phyloP scores from a whole-genome alignment of 257 asterid genomes.

The Lycium barbarum region DNA sequence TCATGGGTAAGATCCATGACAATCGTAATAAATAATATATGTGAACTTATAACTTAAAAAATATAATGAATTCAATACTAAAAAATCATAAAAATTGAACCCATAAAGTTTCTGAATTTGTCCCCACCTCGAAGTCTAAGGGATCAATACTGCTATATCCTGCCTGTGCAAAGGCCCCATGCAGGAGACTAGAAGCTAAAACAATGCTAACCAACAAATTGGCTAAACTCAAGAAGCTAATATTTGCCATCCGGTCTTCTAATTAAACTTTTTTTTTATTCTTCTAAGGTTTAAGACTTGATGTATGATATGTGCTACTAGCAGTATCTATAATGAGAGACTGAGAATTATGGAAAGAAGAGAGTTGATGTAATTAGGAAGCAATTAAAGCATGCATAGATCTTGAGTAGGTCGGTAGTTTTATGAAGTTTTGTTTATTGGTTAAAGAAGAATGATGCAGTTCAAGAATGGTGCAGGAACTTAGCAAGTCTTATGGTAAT shows the following conservation, averaged over 20 bases:
- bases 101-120: fast-evolving
- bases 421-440: not conserved
- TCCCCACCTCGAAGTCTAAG: not conserved
- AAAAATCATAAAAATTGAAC: no score
- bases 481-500: no score
- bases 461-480: not conserved
- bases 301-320: not conserved
- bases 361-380: not conserved
- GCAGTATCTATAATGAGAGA: not conserved
- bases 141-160: not conserved
- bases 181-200: not conserved
- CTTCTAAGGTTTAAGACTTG: not conserved
- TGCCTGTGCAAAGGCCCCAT: conserved; percentile 20
- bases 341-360: not conserved
- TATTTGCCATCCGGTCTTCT: not conserved
- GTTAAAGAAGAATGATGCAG: not conserved
- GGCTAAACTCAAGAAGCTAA: not conserved
- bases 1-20: no score
- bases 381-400: conserved; percentile 24
- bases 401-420: not conserved
- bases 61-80: no score
- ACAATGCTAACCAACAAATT: not conserved
- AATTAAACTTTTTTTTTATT: not conserved
- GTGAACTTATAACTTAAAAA: no score
- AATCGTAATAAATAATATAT: no score